Evolutionary conservation across 2,329 filamentous ascomycete species (phyloP), one percentile per base, ranked within the genome.

Genomic region (Aphanocladium album): DNA sequence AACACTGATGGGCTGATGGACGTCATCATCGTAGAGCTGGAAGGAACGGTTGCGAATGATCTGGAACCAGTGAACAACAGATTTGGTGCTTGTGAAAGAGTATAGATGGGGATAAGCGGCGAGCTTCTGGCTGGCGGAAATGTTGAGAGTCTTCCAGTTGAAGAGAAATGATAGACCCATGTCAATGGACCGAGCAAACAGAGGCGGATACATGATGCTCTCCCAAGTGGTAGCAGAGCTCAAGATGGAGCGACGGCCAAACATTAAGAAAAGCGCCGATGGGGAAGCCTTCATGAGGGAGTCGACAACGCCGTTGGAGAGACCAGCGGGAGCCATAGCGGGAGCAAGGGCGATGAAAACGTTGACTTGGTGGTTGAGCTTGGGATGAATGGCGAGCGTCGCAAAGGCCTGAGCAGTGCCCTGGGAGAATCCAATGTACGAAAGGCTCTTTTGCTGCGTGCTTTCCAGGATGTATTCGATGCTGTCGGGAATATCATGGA

Each of bases 61-160:
- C 72, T 99, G 95, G 73, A 99, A 99, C 95, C 95, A 99, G 72
- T 99, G 95, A 0, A 99, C 95, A 9, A 99, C 92, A 21, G 89
- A 93, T 76, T 99, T 99, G 61, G 92, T 96, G 72, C 91, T 96
- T 0, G 93, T 97, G 73, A 93, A 98, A 0, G 93, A 97, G 77
- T 96, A 99, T 0, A 99, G 79, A 76, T 99, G 95, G 11, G 93
- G 89, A 72, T 99, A 99, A 1, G 92, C 92, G 2, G 95, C 95
- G 19, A 99, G 84, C 71, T 99, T 99, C 74, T 99, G 95, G 61
- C 89, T 87, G 0, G 85, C 77, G 9, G 86, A 86, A 63, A 99
- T 97, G 72, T 98, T 99, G 62, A 80, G 79, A 4, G 89, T 89
- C 63, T 84, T 85, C 95, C 95, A 99, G 67, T 90, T 89, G 75